Percentiles rank a stretch among this genome's conserved stretches.
phyloP scores from a whole-genome alignment of 192 early-diverging fungal genomes.

The Gorgonomyces haynaldii region DNA sequence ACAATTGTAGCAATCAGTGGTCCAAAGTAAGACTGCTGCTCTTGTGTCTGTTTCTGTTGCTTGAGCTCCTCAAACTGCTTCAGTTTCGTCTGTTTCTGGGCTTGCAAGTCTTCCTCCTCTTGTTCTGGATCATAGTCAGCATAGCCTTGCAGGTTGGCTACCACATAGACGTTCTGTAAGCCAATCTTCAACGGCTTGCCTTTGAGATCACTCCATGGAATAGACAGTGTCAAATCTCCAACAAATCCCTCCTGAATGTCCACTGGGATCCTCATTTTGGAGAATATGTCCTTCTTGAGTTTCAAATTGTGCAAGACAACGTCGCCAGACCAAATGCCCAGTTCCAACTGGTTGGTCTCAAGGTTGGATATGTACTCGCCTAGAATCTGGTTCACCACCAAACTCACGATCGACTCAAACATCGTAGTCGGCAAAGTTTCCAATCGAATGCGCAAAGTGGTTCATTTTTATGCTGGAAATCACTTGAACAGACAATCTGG shows the following conservation, averaged over 20 bases:
- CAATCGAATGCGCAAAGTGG: no score
- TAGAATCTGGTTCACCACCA: conserved; percentile 49
- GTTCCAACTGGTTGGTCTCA: conserved; percentile 84
- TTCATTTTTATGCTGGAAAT: no score
- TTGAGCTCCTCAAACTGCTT: conserved; percentile 58
- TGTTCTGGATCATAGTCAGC: conserved; percentile 69
- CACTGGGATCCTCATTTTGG: conserved; percentile 88
- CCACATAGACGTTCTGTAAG: conserved; percentile 78
- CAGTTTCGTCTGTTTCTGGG: conserved; percentile 71
- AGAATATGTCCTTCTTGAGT: conserved; percentile 78
- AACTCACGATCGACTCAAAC: conserved; percentile 28
- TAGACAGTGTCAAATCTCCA: conserved; percentile 81
- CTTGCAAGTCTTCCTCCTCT: conserved; percentile 62
- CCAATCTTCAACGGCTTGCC: conserved; percentile 81
- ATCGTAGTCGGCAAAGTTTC: conserved; percentile 7
- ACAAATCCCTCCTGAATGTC: conserved; percentile 88
- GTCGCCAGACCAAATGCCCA: conserved; percentile 94
- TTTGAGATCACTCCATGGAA: conserved; percentile 95
- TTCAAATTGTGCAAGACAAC: conserved; percentile 87
- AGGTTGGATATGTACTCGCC: conserved; percentile 94
- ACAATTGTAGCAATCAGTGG: conserved; percentile 88
- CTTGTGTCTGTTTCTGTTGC: conserved; percentile 12
- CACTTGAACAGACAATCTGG: no score
- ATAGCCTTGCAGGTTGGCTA: conserved; percentile 72
- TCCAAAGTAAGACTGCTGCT: conserved; percentile 42